These are phyloP conservation scores for Paramecium biaurelia DNA, from an alignment of 73 alveolate species.

Conservation along the genomic window DNA sequence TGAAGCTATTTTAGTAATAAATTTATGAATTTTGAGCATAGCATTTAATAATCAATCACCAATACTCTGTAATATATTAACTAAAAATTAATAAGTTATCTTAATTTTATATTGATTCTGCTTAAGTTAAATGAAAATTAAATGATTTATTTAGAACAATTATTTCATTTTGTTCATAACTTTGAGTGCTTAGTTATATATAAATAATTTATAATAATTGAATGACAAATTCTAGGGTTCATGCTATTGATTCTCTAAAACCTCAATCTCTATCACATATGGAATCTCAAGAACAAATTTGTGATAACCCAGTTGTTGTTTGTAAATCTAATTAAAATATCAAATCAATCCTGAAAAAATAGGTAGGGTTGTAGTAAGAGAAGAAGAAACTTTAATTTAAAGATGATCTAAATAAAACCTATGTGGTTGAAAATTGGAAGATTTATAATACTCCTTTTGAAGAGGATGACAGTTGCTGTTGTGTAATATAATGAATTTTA, in stretches of 20 bases:
- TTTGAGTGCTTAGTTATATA: background rate
- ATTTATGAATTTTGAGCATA: background rate
- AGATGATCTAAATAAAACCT: background rate
- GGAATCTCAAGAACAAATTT: background rate
- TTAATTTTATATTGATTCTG: background rate
- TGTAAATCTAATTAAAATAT: background rate
- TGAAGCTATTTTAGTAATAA: background rate
- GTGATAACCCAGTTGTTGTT: background rate
- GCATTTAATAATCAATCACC: background rate
- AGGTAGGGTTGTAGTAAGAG: background rate
- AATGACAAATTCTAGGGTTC: background rate
- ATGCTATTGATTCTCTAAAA: conserved; percentile 24
- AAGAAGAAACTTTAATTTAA: background rate
- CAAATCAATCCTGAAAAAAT: background rate
- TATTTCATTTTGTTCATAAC: background rate
- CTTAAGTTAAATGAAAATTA: background rate
- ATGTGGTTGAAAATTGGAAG: conserved; percentile 43
- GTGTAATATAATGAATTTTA: background rate
- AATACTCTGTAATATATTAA: background rate
- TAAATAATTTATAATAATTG: background rate
- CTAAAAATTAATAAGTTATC: background rate
- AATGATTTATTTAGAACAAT: background rate
- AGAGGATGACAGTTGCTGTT: conserved; percentile 14
- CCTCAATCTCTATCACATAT: background rate
- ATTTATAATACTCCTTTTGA: background rate